Evolutionary conservation across 805 yeast genomes (phyloP), one percentile per base, ranked within the genome.

Genomic region (Candida nonsorbophila): DNA sequence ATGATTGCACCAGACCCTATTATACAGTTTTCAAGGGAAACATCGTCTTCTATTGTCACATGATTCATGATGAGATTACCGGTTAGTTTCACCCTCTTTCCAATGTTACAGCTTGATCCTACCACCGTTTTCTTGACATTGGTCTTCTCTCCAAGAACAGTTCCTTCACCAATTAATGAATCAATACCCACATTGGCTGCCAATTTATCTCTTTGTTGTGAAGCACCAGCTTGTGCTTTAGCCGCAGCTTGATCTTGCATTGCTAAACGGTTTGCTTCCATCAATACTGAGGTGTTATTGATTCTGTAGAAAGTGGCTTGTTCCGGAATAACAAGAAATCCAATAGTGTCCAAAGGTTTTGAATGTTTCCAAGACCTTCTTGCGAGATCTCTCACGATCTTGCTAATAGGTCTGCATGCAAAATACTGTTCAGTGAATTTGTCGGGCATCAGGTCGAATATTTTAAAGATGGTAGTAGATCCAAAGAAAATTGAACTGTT

Each of bases 341-440:
- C 82, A 11, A 92, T 72, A 1, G 79, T 72, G 32, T 78, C 84
- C 38, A 67, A 66, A 7, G 55, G 49, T 5, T 48, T 44, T 0
- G 81, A 66, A 50, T 87, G 95, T 44, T 72, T 74, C 98, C 98
- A 92, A 2, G 95, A 80, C 39, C 94, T 74, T 55, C 97, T 74
- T 3, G 94, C 94, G 34, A 90, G 58, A 47, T 87, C 95, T 47
- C 97, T 74, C 23, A 87, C 72, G 14, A 88, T 67, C 47, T 83
- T 83, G 14, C 72, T 70, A 20, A 78, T 58, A 4, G 86, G 68
- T 40, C 76, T 68, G 34, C 59, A 58, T 28, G 53, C 32, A 41
- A 63, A 60, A 38, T 65, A 64, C 2, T 44, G 38, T 42, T 55
- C 72, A 29, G 36, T 55, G 46, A 36, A 56, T 38, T 57, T 55